Conservation (phyloP, 306 rosid species). For the Urtica urens region DNA sequence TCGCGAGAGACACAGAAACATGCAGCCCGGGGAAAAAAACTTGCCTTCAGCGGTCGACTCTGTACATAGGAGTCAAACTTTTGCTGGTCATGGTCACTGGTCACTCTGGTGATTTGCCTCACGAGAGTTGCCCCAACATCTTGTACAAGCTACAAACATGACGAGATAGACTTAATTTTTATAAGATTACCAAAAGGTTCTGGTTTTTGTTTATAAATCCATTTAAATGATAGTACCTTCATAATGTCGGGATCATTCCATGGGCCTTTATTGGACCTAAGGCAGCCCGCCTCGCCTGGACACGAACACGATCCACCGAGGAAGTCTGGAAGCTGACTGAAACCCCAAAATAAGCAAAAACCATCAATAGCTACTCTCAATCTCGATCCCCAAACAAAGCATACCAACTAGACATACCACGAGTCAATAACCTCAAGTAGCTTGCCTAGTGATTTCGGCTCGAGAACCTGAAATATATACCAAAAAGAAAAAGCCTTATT, state of each 20-base stretch:
- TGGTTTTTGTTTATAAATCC: neutral
- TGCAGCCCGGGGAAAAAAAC: slow-evolving; percentile 15
- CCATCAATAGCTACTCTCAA: neutral
- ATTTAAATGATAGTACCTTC: slow-evolving; percentile 69
- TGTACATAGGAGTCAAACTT: slow-evolving; percentile 34
- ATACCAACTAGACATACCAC: slow-evolving; percentile 30
- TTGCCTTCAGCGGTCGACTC: slow-evolving; percentile 46
- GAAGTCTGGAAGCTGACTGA: slow-evolving; percentile 90
- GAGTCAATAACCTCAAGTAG: slow-evolving; percentile 75
- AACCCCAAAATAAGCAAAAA: slow-evolving; percentile 19
- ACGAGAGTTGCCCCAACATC: slow-evolving; percentile 53
- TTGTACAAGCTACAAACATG: slow-evolving; percentile 65
- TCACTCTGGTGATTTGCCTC: slow-evolving; percentile 46
- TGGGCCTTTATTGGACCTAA: slow-evolving; percentile 77
- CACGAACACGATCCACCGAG: slow-evolving; percentile 92
- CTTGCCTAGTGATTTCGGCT: slow-evolving; percentile 46
- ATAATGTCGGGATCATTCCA: slow-evolving; percentile 85
- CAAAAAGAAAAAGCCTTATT: slow-evolving; percentile 10
- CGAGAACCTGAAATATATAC: slow-evolving; percentile 52
- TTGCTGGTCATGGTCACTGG: slow-evolving; percentile 31
- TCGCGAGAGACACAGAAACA: slow-evolving; percentile 4
- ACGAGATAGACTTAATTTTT: slow-evolving; percentile 20
- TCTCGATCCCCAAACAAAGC: neutral
- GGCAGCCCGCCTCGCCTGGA: slow-evolving; percentile 74
- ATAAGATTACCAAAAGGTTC: slow-evolving; percentile 6